phyloP scores from a whole-genome alignment of 257 asterid species.

The Cinchona pubescens region DNA sequence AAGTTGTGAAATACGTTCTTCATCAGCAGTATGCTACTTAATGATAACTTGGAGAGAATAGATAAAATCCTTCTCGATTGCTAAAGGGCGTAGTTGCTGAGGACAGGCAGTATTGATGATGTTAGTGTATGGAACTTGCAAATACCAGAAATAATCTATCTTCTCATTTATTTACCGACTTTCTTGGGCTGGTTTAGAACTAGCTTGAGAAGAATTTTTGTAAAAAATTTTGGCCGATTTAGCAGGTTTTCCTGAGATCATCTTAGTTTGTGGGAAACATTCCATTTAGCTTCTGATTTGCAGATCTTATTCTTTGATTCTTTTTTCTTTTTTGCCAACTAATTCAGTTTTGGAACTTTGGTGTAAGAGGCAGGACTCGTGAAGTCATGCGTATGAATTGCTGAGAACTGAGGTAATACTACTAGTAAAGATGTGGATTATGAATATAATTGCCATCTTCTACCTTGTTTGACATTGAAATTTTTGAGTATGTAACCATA shows the following conservation, averaged over 20 bases:
- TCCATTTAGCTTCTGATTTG: not conserved
- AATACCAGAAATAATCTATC: constrained; percentile 33
- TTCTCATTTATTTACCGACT: constrained; percentile 30
- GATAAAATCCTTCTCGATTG: not conserved
- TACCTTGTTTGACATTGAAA: too few species aligned
- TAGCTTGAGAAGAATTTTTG: constrained; percentile 39
- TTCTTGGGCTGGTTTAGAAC: constrained; percentile 19
- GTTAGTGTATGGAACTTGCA: constrained; percentile 17
- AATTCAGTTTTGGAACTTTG: not conserved
- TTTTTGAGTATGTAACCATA: too few species aligned
- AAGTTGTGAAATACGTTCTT: constrained; percentile 68
- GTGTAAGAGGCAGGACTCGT: not conserved
- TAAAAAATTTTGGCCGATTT: constrained; percentile 11
- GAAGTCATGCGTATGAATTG: not conserved
- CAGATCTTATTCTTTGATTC: not conserved
- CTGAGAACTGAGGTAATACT: too few species aligned
- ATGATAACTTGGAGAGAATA: not conserved
- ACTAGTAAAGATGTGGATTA: too few species aligned
- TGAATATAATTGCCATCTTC: too few species aligned
- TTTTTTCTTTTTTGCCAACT: not conserved
- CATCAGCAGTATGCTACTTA: constrained; percentile 45
- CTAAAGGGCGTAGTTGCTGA: constrained; percentile 22
- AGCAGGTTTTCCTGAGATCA: constrained; percentile 36
- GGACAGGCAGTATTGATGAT: constrained; percentile 32
- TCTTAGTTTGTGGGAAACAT: constrained; percentile 17